Evolutionary conservation across 2,329 filamentous ascomycete species (phyloP), one percentile per base, ranked within the genome.

Genomic region (Exutisphaerella laricina): DNA sequence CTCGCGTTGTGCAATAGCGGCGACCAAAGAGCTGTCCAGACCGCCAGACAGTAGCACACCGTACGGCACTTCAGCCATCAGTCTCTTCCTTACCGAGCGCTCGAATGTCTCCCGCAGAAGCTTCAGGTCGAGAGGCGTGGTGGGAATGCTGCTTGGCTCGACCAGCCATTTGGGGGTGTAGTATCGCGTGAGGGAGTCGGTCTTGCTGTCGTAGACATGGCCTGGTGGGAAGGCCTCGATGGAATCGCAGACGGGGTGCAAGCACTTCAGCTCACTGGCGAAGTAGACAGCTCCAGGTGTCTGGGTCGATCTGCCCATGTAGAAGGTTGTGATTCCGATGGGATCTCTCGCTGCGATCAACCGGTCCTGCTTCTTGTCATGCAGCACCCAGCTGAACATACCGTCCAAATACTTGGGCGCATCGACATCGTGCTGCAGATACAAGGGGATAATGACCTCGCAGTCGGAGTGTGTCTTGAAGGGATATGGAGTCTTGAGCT

Each of bases 401-500:
- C 92, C 92, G 66, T 98, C 92, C 56, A 98, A 81, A 69, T 88
- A 76, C 70, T 90, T 92, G 50, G 92, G 89, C 45, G 90, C 88
- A 62, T 97, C 88, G 57, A 94, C 76, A 61, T 82, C 92, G 77
- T 94, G 79, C 70, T 97, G 82, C 72, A 88, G 78, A 66, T 98
- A 98, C 76, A 98, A 69, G 56, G 94, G 92, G 64, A 98, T 95
- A 69, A 98, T 94, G 64, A 98, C 90, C 70, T 98, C 92, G 70
- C 92, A 98, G 65, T 98, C 92, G 26, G 90, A 97, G 64, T 92
- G 85, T 54, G 92, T 98, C 82, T 96, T 96, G 82, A 97, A 98
- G 69, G 89, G 83, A 70, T 96, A 96, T 26, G 82, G 78, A 48
- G 74, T 80, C 70, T 87, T 87, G 59, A 96, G 74, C 58, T 75